Evolutionary conservation across 371 early-diverging fungal genomes (phyloP), one percentile per base, ranked within the genome.

Genomic region (Encephalitozoon intestinalis): DNA sequence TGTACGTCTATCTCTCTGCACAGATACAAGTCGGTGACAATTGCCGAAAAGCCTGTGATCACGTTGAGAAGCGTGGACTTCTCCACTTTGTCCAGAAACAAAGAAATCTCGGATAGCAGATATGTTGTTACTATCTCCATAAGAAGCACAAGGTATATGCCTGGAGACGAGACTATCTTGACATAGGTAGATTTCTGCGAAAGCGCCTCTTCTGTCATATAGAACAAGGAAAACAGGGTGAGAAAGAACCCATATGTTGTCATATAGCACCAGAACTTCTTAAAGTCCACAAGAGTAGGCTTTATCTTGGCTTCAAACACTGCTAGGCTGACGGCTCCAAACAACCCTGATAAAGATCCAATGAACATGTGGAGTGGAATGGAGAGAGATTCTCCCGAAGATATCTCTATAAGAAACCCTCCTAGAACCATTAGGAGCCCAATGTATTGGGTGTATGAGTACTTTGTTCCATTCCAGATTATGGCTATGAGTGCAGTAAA

Each of bases 211-310:
- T 31, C 37, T 34, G 21, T 21, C 26, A 28, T 3, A n/a, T 58
- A 37, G 28, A 34, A 18, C 58, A 21, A 58, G n/a, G 58, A 58
- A 34, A 58, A 58, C 6, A 37, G 3, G 5, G 31, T 28, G n/a
- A 58, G 58, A n/a, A 18, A 58, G 31, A 58, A 34, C n/a, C n/a
- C 18, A 34, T 58, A 58, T 58, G 58, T 37, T 37, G 37, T 58
- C 58, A 58, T 58, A 15, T 58, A 58, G 58, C 58, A n/a, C 58
- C 58, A 58, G 58, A 58, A 34, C n/a, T 34, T 58, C 15, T 21
- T 58, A n/a, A 58, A 34, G 34, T 58, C 37, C 0, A 34, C 58
- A 18, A 58, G 28, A 34, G n/a, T 34, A 26, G 31, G 58, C 58
- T 58, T 58, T 31, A 58, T 37, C 28, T 34, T 58, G 4, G 21